Evolutionary conservation across 1,284 basidiomycete genomes (phyloP), one percentile per base, ranked within the genome.

Genomic region (Athelia psychrophila): DNA sequence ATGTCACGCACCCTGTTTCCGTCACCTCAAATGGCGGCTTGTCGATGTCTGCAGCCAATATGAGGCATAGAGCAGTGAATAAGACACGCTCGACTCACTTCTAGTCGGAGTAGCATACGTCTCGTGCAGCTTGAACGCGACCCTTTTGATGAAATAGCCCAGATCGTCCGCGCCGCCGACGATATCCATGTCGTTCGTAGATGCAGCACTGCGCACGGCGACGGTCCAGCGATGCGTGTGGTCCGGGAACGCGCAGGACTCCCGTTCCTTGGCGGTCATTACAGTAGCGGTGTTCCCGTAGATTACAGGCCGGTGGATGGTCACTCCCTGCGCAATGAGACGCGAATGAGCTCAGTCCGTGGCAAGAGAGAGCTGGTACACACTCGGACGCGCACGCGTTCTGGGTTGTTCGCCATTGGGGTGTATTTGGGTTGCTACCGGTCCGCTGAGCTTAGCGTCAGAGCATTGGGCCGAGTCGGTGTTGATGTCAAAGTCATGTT

Each of bases 151-250:
- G 63, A 95, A 90, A 63, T 95, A 90, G 54, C 83, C 81, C 50
- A 95, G 66, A 65, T 97, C 93, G 64, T 97, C 93, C 44, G 83
- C 87, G 10, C 92, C 93, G 19, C 94, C 94, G 15, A 91, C 86
- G n/a, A 79, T 72, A 53, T 88, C 83, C 40, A 81, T 78, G 58
- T 84, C 79, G 2, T 78, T 76, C 18, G 70, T 69, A 53, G 83
- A 88, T 3, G 87, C 80, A 5, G 89, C 86, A 52, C 87, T 86
- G 33, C 97, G 86, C 13, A 99, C 83, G 25, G 95, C 95, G 50
- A 99, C 88, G 0, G 95, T 98, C 97, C 97, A 99, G 59, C 84
- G 82, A 69, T 99, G 96, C 2, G 97, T 98, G 65, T 99, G 97
- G 63, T 91, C 86, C 18, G 80, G 79, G 47, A 75, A 70, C 19